Base-by-base conservation (phyloP, 768 basidiomycete genomes). In the Hygrophorus russula region DNA sequence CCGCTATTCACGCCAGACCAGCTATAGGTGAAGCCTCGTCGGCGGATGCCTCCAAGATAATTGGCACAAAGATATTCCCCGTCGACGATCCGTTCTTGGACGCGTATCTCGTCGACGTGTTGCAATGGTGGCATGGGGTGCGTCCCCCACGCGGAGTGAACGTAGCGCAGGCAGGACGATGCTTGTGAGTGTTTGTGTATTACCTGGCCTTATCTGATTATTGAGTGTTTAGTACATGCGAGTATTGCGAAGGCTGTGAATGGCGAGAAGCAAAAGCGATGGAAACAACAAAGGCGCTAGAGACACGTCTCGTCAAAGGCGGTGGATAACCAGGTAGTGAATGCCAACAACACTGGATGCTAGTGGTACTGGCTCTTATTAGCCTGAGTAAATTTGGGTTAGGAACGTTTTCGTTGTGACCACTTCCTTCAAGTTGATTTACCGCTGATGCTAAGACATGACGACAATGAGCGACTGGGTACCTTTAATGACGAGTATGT, bases 111-210 rank as follows among this genome's bases (percentile, higher is more conserved):
- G 50, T 53, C 1, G 67, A 68, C 41, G 65, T 81, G 0, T 58
- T 90, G 2, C 57, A 68, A 39, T 92, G 83, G 77, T 94, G 91
- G 91, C 61, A 70, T 45, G 86, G 88, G 1, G 51, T 67, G 41
- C 69, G 90, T 32, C 63, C 68, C 24, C 76, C 90, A 0, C 58
- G 60, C n/a, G 91, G 91, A 1, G 91, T 92, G 0, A 67, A 69
- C 2, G 24, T 80, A 15, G 61, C 70, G 35, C 66, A 82, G 40
- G 64, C 79, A 2, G 53, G 67, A 44, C 69, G 88, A 39, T 90
- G 89, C 69, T 64, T 64, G 78, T 88, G 58, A 62, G 81, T 71
- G 13, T 4, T 14, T 27, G 9, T 41, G 1, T 43, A 39, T 43
- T 31, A 20, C 29, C n/a, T 29, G 14, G 7, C 20, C 27, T 19